Base-by-base conservation (phyloP, 2,329 filamentous ascomycete genomes). In the Metarhizium album region DNA sequence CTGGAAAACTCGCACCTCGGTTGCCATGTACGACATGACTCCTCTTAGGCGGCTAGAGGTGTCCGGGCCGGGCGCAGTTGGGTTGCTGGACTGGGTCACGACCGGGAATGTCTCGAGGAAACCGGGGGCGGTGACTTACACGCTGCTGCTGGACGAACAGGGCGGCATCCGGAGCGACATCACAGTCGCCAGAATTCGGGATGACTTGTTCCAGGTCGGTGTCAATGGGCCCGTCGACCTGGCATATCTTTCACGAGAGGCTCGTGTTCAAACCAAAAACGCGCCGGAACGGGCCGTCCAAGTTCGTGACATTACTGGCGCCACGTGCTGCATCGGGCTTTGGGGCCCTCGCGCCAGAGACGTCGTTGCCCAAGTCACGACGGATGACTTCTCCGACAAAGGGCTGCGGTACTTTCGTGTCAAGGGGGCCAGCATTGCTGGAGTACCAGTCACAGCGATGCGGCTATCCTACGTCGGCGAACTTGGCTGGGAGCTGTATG, bases 11-110 rank as follows among this genome's bases (percentile, higher is more conserved):
- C 72, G 81, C 1, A 81, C 78, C 4, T 74, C 77, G 0, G 79
- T 75, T 2, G 80, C 77, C 7, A 71, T 84, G 71, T 84, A 78
- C 58, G 80, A 84, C 55, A 74, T 83, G 71, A 82, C 79, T 1
- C 74, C 80, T 0, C 70, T 82, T 35, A 73, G 79, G 22, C 70
- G 80, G 1, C 67, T 84, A 3, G 76, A 82, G 51, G 67, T 83
- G 0, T 72, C 71, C 1, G 81, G 80, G 0, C 76, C 79, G 0
- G 80, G 80, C 0, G 75, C 79, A 2, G 66, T 73, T 0, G 62
- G 72, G n/a, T 58, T 84, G 3, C 66, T 84, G 4, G 74, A 82
- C 52, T 67, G 73, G 2, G 59, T 82, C 48, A 73, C 73, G 1
- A 79, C 76, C 0, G 69, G 70, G 29, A 67, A 79, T 37, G 64